A percentile compares a stretch with the other conserved stretches of the same genome.
These are phyloP conservation scores for Cercospora sp. DNA, from an alignment of 2,329 filamentous ascomycete genomes.

Conservation along the genomic window DNA sequence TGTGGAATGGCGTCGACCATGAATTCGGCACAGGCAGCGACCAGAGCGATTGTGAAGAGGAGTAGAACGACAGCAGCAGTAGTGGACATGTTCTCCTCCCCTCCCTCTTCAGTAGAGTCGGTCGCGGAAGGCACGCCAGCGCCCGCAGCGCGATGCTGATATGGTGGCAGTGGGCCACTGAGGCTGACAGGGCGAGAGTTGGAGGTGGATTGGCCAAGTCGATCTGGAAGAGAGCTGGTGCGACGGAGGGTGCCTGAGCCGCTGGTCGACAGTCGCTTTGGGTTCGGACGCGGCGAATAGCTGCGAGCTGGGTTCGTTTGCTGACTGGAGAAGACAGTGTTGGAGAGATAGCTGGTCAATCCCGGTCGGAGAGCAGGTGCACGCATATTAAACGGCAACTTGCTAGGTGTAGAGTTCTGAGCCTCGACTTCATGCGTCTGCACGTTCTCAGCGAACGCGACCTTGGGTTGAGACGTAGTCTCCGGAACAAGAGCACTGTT, in stretches of 20 bases:
- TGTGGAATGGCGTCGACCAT: conserved; percentile 72
- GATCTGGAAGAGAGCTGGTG: conserved; percentile 72
- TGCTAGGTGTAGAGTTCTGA: conserved; percentile 22
- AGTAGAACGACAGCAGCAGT: conserved; percentile 59
- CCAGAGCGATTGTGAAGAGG: conserved; percentile 55
- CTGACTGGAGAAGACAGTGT: conserved; percentile 64
- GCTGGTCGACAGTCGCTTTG: conserved; percentile 22
- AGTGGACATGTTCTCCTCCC: conserved; percentile 54
- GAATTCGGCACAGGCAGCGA: conserved; percentile 68
- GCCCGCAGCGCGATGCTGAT: conserved; percentile 27
- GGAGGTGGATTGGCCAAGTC: conserved; percentile 51
- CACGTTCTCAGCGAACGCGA: conserved; percentile 45
- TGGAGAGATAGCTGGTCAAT: conserved; percentile 66
- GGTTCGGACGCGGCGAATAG: conserved; percentile 14
- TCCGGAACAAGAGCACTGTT: conserved; percentile 12
- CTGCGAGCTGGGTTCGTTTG: conserved; percentile 34
- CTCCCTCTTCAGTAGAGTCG: conserved; percentile 28
- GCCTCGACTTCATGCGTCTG: conserved; percentile 15
- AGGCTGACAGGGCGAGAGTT: conserved; percentile 21
- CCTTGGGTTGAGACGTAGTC: conserved; percentile 26
- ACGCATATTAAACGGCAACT: conserved; percentile 39
- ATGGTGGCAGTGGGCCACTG: conserved; percentile 34
- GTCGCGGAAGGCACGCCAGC: conserved; percentile 14
- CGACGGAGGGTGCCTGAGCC: conserved; percentile 59
- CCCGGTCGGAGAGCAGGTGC: conserved; percentile 59